A percentile compares a stretch with the other conserved stretches of the same genome.
Conservation (phyloP, 2,329 filamentous ascomycete genomes). For the Fulvia fulva region DNA sequence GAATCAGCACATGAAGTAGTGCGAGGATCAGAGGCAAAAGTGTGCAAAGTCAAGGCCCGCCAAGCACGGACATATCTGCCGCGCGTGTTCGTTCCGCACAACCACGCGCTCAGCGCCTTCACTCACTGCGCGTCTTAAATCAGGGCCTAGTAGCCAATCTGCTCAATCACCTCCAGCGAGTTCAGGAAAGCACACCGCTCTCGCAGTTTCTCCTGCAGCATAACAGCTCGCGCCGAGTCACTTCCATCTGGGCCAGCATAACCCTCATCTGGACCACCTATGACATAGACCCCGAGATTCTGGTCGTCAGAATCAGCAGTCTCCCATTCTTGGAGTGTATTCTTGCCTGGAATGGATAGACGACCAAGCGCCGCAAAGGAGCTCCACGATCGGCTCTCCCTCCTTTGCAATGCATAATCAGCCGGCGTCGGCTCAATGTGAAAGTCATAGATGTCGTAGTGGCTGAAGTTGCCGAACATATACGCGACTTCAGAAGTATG, state of each 20-base stretch:
- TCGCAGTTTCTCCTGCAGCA: constrained; percentile 45
- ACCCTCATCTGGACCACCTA: constrained; percentile 45
- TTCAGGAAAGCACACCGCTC: constrained; percentile 50
- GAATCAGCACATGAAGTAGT: no score
- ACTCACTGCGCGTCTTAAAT: no score
- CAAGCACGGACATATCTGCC: no score
- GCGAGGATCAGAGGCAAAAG: no score
- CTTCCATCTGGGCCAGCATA: constrained; percentile 40
- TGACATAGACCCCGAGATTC: constrained; percentile 39
- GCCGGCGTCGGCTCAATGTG: constrained; percentile 30
- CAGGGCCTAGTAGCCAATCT: constrained; percentile 24
- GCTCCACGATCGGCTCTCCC: constrained; percentile 47
- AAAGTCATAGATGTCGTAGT: constrained; percentile 42
- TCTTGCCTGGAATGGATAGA: constrained; percentile 31
- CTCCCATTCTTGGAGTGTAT: constrained; percentile 44
- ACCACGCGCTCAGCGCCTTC: no score
- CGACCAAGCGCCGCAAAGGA: constrained; percentile 43
- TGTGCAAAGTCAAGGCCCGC: no score
- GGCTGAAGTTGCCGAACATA: constrained; percentile 41
- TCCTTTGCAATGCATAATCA: constrained; percentile 41
- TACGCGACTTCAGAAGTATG: constrained; percentile 55
- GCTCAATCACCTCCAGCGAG: constrained; percentile 41
- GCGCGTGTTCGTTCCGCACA: no score
- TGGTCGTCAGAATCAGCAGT: constrained; percentile 33
- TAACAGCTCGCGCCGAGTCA: constrained; percentile 27